A percentile compares a stretch with the other conserved stretches of the same genome.
Conservation (phyloP, 352 stramenopile species). For the Pythium volutum region DNA sequence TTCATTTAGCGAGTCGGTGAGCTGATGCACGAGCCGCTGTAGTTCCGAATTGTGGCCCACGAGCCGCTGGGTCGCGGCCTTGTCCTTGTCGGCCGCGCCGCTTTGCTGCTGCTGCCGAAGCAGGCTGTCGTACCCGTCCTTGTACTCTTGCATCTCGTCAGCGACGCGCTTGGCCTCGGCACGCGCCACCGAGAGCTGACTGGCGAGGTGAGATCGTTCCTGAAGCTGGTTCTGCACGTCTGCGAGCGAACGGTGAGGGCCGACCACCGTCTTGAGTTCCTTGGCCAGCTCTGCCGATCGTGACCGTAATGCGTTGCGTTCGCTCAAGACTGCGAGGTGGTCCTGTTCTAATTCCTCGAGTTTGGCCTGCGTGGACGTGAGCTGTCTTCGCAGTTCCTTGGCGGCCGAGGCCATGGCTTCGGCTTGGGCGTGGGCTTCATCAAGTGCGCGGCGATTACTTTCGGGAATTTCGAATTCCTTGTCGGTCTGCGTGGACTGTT, state of each 20-base stretch:
- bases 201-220: slow-evolving; percentile 54
- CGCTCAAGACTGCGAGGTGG: slow-evolving; percentile 27
- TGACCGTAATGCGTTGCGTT: slow-evolving; percentile 60
- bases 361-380: slow-evolving; percentile 29
- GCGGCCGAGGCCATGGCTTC: slow-evolving; percentile 24
- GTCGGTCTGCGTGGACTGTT: slow-evolving; percentile 56
- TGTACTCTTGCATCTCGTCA: slow-evolving; percentile 62
- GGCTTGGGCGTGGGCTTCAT: slow-evolving; percentile 21
- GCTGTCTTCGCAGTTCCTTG: slow-evolving; percentile 40
- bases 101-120: slow-evolving; percentile 36
- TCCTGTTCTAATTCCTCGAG: slow-evolving; percentile 33
- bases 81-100: slow-evolving; percentile 60
- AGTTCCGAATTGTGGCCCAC: slow-evolving; percentile 63
- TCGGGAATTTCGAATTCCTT: slow-evolving; percentile 19
- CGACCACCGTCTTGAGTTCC: slow-evolving; percentile 61
- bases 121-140: slow-evolving; percentile 48
- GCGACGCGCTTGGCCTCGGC: slow-evolving; percentile 49
- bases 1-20: slow-evolving; percentile 70
- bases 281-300: slow-evolving; percentile 49
- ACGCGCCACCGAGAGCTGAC: slow-evolving; percentile 48
- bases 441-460: slow-evolving; percentile 29
- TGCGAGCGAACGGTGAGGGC: slow-evolving; percentile 40
- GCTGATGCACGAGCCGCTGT: slow-evolving; percentile 66
- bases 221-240: slow-evolving; percentile 54
- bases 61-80: slow-evolving; percentile 49